Evolutionary conservation across 75 land plant genomes (phyloP).

Genomic region (Larix kaempferi): DNA sequence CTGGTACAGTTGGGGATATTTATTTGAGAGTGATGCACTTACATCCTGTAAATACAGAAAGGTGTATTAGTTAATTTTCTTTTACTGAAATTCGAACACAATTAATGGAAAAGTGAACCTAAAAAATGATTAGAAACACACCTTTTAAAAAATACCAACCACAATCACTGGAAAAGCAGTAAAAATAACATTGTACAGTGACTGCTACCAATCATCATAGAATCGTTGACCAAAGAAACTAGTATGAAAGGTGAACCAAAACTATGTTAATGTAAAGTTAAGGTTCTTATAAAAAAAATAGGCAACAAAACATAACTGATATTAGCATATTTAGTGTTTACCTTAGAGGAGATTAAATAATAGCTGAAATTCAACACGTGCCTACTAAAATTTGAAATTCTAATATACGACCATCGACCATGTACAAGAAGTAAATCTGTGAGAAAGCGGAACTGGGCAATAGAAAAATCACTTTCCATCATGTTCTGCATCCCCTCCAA

Average conservation of each 20-base stretch:
- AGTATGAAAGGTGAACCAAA: slow-evolving; percentile 97
- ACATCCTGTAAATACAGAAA: slow-evolving; percentile 70
- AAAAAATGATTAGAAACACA: slow-evolving; percentile 17
- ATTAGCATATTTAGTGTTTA: neutral
- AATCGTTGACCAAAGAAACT: slow-evolving; percentile 97
- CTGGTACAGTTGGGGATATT: slow-evolving; percentile 81
- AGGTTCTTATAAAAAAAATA: slow-evolving; percentile 99
- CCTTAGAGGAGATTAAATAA: neutral
- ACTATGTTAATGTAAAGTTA: slow-evolving; percentile 95
- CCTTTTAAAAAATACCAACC: slow-evolving; percentile 96
- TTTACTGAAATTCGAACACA: neutral
- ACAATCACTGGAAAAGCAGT: slow-evolving; percentile 96
- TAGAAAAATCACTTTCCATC: slow-evolving; percentile 99
- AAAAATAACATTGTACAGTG: slow-evolving; percentile 93
- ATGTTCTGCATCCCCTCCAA: slow-evolving; percentile 99
- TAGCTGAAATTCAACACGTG: neutral
- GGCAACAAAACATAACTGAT: slow-evolving; percentile 40
- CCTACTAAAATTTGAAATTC: slow-evolving; percentile 76
- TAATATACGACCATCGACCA: slow-evolving; percentile 94
- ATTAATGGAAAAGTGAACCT: neutral
- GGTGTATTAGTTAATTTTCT: neutral
- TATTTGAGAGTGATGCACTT: slow-evolving; percentile 76
- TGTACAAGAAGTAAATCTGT: slow-evolving; percentile 96
- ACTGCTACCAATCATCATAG: slow-evolving; percentile 99
- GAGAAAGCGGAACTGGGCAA: slow-evolving; percentile 96